phyloP scores from a whole-genome alignment of 2,329 filamentous ascomycete genomes.

The Colletotrichum incanum region DNA sequence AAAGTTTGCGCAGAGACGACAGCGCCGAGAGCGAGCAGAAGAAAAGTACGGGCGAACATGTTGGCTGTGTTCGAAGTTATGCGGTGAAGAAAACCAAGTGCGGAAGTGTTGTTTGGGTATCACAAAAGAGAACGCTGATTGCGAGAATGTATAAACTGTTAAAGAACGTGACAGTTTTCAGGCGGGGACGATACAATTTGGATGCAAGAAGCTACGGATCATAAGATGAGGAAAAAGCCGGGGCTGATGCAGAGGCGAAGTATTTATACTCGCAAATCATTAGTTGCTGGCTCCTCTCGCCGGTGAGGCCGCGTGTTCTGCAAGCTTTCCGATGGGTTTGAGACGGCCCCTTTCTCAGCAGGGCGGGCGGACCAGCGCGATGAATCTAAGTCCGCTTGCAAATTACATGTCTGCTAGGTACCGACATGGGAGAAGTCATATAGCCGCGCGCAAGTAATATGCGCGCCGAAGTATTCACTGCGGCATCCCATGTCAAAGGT shows the following conservation, averaged over 20 bases:
- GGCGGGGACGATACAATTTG: no score
- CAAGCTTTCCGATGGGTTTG: background rate
- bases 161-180: background rate
- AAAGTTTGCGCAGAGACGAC: constrained; percentile 10
- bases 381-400: background rate
- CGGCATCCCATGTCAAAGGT: background rate
- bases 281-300: background rate
- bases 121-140: background rate
- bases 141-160: background rate
- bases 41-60: constrained; percentile 1
- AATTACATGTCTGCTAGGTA: background rate
- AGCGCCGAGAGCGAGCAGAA: background rate
- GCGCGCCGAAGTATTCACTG: background rate
- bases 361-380: background rate
- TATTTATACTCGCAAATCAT: background rate
- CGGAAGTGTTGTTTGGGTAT: background rate
- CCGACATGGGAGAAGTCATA: background rate
- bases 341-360: background rate
- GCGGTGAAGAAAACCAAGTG: no score
- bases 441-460: background rate
- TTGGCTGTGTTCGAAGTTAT: background rate
- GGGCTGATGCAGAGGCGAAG: background rate
- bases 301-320: background rate
- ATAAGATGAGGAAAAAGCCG: background rate
- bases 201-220: background rate